Base-by-base conservation (phyloP, 169 alveolate genomes). In the Plasmodium gonderi region DNA sequence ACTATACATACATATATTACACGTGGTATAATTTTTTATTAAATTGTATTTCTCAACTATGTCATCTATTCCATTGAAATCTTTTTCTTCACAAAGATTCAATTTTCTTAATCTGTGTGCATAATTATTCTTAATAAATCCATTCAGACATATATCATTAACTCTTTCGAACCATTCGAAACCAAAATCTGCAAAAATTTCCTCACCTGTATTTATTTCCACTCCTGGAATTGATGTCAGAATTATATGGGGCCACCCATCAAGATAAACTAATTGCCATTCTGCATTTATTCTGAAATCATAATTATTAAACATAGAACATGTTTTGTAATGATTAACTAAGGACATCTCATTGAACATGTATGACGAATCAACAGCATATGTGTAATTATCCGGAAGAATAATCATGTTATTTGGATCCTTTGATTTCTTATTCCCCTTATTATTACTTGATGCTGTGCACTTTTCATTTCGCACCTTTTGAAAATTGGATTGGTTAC, bases 111-210 rank as follows among this genome's bases (percentile, higher is more conserved):
- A 90, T 77, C 90, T 40, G 69, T 78, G 69, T 33, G 44, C 90
- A 67, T 77, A 90, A 54, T 40, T 65, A 78, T 60, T 79, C 74
- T 90, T 64, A 23, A 90, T 67, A 44, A 90, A 90, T 14, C 26
- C 78, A 67, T 79, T 90, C 60, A 90, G 60, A 68, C 94, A 95
- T 23, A 95, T 97, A 42, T 96, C 97, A 67, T 96, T 96, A 40
- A 97, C 98, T 67, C 94, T 97, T 31, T 95, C 92, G 80, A 97
- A 97, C 99, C 99, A 97, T 42, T 95, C 96, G 38, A 95, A 96
- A 11, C 99, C 99, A 89, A 97, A 97, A 81, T 97, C 99, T 7
- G 99, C 99, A 68, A 97, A 94, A 6, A 97, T 95, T 77, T 97
- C 99, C 72, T 97, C 98, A 1, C 99, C 99, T n/a, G 97, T 96